phyloP scores from a whole-genome alignment of 257 asterid species.

The Ilex asprella region DNA sequence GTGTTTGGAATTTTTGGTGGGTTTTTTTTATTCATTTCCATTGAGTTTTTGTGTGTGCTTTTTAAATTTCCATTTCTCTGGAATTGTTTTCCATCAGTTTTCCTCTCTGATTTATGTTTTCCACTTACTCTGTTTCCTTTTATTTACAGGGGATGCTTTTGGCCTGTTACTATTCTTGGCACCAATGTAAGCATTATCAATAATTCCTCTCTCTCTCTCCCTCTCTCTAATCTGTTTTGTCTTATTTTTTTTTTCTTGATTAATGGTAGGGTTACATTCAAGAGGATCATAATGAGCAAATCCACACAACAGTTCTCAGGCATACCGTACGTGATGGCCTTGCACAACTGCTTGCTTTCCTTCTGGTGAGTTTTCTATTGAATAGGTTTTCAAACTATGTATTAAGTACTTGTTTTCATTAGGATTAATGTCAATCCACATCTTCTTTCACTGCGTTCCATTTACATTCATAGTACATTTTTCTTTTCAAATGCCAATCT shows the following conservation, averaged over 20 bases:
- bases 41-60: neutral
- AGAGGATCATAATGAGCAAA: conserved; percentile 45
- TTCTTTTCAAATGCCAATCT: too few species aligned
- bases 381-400: too few species aligned
- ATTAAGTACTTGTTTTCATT: too few species aligned
- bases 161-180: conserved; percentile 80
- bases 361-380: conserved; percentile 38
- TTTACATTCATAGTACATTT: too few species aligned
- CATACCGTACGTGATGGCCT: conserved; percentile 74
- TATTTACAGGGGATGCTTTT: conserved; percentile 49
- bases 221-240: too few species aligned
- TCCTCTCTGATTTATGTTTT: neutral
- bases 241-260: neutral
- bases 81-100: neutral
- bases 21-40: neutral
- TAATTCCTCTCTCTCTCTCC: neutral
- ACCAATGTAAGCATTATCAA: conserved; percentile 48
- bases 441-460: too few species aligned
- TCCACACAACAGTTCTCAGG: conserved; percentile 82
- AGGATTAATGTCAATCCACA: too few species aligned
- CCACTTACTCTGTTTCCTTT: neutral
- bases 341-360: conserved; percentile 84
- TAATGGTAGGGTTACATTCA: conserved; percentile 64
- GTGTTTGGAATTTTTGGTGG: conserved; percentile 20
- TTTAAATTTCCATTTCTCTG: neutral